These are phyloP conservation scores for Pleodorina starrii DNA, from an alignment of 139 green algal species.

Conservation along the genomic window DNA sequence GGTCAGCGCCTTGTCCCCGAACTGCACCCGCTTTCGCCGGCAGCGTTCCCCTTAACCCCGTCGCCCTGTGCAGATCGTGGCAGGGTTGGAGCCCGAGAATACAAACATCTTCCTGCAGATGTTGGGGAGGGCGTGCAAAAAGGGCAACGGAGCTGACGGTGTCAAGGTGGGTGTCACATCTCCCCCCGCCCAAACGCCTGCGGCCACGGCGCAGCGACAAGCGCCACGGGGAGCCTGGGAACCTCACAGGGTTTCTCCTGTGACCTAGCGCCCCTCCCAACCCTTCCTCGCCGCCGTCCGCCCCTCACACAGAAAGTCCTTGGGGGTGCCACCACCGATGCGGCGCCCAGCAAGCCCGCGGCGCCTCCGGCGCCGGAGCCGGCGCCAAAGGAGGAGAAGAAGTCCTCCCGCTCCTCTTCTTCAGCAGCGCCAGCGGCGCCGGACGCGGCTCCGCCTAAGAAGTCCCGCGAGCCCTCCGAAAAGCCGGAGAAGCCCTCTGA, in stretches of 20 bases:
- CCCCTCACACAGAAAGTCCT: slow-evolving; percentile 48
- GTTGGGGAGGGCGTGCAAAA: slow-evolving; percentile 66
- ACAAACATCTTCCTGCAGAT: slow-evolving; percentile 90
- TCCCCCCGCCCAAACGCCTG: too few relatives aligned
- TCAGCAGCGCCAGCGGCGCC: not conserved
- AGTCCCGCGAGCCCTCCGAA: not conserved
- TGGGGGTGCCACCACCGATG: not conserved
- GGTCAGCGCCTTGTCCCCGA: slow-evolving; percentile 50
- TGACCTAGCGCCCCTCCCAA: too few relatives aligned
- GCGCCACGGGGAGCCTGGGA: too few relatives aligned
- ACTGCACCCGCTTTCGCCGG: not conserved
- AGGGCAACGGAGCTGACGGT: slow-evolving; percentile 52
- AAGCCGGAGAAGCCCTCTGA: slow-evolving; percentile 1
- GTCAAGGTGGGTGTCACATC: slow-evolving; percentile 61
- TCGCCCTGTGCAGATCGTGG: slow-evolving; percentile 78
- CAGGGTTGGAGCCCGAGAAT: slow-evolving; percentile 86
- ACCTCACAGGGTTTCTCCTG: too few relatives aligned
- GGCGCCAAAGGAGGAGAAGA: slow-evolving; percentile 13
- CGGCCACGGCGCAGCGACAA: too few relatives aligned
- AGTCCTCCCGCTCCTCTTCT: not conserved
- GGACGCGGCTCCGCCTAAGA: not conserved
- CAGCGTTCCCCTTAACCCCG: not conserved
- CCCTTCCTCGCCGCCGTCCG: too few relatives aligned
- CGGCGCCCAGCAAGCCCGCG: slow-evolving; percentile 3
- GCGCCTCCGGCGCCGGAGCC: slow-evolving; percentile 19